phyloP scores from a whole-genome alignment of 2,329 filamentous ascomycete species.

The Massarina eburnea region DNA sequence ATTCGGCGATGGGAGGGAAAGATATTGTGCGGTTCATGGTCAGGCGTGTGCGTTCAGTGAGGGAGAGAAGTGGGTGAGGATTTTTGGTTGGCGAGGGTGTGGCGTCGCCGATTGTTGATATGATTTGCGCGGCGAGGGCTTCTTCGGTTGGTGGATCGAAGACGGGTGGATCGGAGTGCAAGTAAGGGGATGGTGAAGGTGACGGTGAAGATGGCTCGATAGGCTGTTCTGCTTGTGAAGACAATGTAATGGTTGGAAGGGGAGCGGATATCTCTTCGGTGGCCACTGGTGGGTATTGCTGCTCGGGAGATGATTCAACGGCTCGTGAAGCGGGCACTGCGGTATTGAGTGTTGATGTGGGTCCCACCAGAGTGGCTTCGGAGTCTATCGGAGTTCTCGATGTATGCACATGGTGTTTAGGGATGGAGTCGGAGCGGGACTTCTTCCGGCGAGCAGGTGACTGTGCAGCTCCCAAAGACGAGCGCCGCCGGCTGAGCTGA shows the following conservation, averaged over 20 bases:
- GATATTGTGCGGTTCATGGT: constrained; percentile 45
- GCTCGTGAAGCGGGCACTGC: constrained; percentile 5
- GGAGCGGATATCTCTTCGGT: constrained; percentile 14
- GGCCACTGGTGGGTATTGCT: constrained; percentile 2
- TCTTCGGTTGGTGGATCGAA: constrained; percentile 29
- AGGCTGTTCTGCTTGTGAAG: background rate
- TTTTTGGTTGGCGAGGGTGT: constrained; percentile 46
- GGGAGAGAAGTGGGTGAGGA: constrained; percentile 42
- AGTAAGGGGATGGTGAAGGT: constrained; percentile 16
- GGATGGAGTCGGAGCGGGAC: constrained; percentile 14
- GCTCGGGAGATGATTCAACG: constrained; percentile 4
- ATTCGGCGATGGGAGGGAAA: constrained; percentile 29
- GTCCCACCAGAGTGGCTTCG: constrained; percentile 29
- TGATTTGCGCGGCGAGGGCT: constrained; percentile 42
- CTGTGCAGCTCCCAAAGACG: constrained; percentile 17
- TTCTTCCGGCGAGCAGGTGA: constrained; percentile 24
- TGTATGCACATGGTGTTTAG: constrained; percentile 11
- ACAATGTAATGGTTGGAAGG: constrained; percentile 5
- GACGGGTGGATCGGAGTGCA: constrained; percentile 20
- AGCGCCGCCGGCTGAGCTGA: constrained; percentile 20
- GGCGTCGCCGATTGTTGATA: constrained; percentile 42
- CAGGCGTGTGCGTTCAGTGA: constrained; percentile 51
- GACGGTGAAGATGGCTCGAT: constrained; percentile 3
- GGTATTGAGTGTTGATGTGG: constrained; percentile 18
- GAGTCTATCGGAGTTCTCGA: constrained; percentile 26